Evolutionary conservation across 2,329 filamentous ascomycete genomes (phyloP), one percentile per base, ranked within the genome.

Genomic region (Sphaceloma murrayae): DNA sequence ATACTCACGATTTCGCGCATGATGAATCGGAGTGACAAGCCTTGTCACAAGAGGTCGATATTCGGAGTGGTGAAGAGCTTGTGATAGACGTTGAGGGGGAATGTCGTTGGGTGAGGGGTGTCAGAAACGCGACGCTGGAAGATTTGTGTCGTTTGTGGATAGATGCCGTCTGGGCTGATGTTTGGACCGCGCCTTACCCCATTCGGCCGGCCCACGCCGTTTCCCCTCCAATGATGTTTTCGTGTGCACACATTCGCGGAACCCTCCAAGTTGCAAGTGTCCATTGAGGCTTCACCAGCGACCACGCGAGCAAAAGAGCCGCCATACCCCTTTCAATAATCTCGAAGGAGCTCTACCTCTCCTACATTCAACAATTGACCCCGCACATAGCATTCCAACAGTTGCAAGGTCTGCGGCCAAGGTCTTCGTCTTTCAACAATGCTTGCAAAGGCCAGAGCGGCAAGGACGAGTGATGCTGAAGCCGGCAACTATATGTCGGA

Each of bases 1-100:
- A 46, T 51, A 77, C 75, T 67, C 68, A 81, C 77, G 67, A 80
- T 80, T 68, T 80, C 77, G 73, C 77, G 77, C 77, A 80, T 80
- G 56, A 65, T 78, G 66, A 40, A 14, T 39, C 39, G 32, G 13
- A 21, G 48, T 19, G 43, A 40, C 40, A 40, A 46, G 31, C 34
- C 38, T 29, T 43, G 40, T 18, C 21, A 17, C 19, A 11, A 27
- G n/a, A 17, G 11, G 18, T 34, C 7, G 31, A 16, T 24, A 34
- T 45, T 34, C 31, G 21, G 22, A 22, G 21, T 21, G 13, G 36
- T 24, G 40, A 38, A 36, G 42, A 36, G 30, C 11, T 45, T 21
- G 32, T 21, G 42, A 45, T 45, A 45, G 42, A 45, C 42, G 42
- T 45, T 45, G 42, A 36, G 42, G 19, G 4, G 22, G 11, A 29